Evolutionary conservation across 306 rosid species (phyloP), one percentile per base, ranked within the genome.

Genomic region (Malus sieversii): DNA sequence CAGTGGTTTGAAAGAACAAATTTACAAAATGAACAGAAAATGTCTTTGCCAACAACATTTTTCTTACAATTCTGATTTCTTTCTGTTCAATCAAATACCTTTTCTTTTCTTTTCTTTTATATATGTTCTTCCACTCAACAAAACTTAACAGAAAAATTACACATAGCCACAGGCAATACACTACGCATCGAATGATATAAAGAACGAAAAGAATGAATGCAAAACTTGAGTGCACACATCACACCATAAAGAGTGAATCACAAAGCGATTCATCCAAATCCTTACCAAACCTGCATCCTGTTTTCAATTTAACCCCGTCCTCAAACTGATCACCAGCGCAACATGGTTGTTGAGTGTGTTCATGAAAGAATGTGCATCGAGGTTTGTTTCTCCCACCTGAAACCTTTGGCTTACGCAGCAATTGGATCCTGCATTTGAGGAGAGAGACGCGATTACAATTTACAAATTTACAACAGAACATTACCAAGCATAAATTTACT

Each of bases 361-460:
- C 72, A 51, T 38, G 46, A 68, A 62, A 70, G 70, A 44, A 72
- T 13, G 65, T 20, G 16, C 19, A 52, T 16, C 35, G 29, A 57
- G 53, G 76, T 76, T 70, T 46, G 42, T 73, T 81, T 82, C 84
- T 65, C 35, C 77, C 71, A 72, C 52, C 33, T 67, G 14, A 22
- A 72, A 78, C 80, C 71, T 75, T 40, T 35, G 73, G 82, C 74
- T 86, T 85, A 95, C 59, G 82, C 98, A 66, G 86, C 93, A 72
- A 92, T 87, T 33, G 97, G 81, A 4, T 91, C 98, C 98, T 93
- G 96, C 92, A 84, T 68, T 62, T 35, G 63, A 46, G 45, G 12
- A 62, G 62, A 77, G 75, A 68, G 78, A 38, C 63, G 27, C 73
- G 15, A 68, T 42, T 46, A 45, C 19, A 7, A 10, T 42, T 30